phyloP scores from a whole-genome alignment of 805 yeast species.

The Ogataea philodendri region DNA sequence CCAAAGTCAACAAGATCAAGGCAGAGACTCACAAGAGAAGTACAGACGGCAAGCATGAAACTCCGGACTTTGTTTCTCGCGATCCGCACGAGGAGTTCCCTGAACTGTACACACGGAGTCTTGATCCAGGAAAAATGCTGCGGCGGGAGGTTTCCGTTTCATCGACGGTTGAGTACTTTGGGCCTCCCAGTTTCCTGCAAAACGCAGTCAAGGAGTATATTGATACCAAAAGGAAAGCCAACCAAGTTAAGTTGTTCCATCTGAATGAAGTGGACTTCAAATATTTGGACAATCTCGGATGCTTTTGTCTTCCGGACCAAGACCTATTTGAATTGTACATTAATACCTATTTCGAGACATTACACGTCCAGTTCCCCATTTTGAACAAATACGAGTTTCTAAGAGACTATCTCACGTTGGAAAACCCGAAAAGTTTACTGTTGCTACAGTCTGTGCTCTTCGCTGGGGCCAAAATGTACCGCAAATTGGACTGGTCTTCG shows the following conservation, averaged over 20 bases:
- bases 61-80: slow-evolving; percentile 23
- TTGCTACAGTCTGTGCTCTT: slow-evolving; percentile 65
- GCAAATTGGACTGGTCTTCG: slow-evolving; percentile 47
- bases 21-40: slow-evolving; percentile 2
- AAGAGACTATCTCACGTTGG: slow-evolving; percentile 50
- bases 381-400: slow-evolving; percentile 62
- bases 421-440: slow-evolving; percentile 58
- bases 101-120: slow-evolving; percentile 20
- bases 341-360: slow-evolving; percentile 56
- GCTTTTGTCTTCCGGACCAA: slow-evolving; percentile 63
- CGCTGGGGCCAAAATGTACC: slow-evolving; percentile 63
- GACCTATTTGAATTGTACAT: slow-evolving; percentile 60
- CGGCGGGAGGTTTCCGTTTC: slow-evolving; percentile 17
- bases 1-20: slow-evolving; percentile 24
- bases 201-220: slow-evolving; percentile 30
- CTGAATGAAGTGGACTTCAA: slow-evolving; percentile 21
- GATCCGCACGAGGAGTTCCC: slow-evolving; percentile 28
- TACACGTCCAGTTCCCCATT: slow-evolving; percentile 70
- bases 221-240: slow-evolving; percentile 5
- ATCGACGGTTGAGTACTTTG: slow-evolving; percentile 30
- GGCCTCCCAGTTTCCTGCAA: slow-evolving; percentile 33
- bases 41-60: neutral
- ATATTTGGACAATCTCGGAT: slow-evolving; percentile 42
- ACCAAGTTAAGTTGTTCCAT: slow-evolving; percentile 9
- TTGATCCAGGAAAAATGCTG: slow-evolving; percentile 25